Evolutionary conservation across 768 basidiomycete genomes (phyloP).

Genomic region (Mycena haematopus): DNA sequence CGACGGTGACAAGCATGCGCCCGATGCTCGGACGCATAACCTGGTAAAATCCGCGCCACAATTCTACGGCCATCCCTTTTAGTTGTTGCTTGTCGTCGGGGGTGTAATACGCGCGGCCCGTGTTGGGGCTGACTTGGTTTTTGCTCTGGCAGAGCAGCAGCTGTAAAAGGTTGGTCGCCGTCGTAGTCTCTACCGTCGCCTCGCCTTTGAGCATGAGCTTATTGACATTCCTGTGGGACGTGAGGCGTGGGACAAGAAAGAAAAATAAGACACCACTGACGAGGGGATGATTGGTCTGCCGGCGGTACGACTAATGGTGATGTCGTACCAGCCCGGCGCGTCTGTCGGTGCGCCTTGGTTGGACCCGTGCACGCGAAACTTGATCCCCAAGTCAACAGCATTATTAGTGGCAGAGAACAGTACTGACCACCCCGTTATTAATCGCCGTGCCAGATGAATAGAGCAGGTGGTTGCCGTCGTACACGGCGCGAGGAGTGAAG

Average conservation of each 20-base stretch:
- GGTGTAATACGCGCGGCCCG: slow-evolving; percentile 40
- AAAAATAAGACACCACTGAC: slow-evolving; percentile 29
- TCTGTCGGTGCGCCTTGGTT: slow-evolving; percentile 32
- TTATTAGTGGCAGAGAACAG: slow-evolving; percentile 15
- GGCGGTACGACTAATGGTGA: slow-evolving; percentile 37
- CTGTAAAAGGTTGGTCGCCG: slow-evolving; percentile 42
- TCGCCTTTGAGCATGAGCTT: slow-evolving; percentile 7
- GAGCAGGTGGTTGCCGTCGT: slow-evolving; percentile 40
- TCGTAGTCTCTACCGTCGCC: slow-evolving; percentile 31
- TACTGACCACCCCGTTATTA: slow-evolving; percentile 3
- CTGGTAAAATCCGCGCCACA: slow-evolving; percentile 46
- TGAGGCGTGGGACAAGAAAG: background rate
- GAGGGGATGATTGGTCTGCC: slow-evolving; percentile 37
- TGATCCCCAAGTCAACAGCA: slow-evolving; percentile 15
- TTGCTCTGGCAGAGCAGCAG: slow-evolving; percentile 42
- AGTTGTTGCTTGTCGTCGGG: slow-evolving; percentile 23
- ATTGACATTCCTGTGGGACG: slow-evolving; percentile 4
- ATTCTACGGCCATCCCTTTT: slow-evolving; percentile 32
- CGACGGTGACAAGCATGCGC: slow-evolving; percentile 41
- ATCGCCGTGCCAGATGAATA: slow-evolving; percentile 4
- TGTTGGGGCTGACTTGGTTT: slow-evolving; percentile 43
- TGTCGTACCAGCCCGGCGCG: slow-evolving; percentile 29
- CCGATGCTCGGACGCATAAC: slow-evolving; percentile 42
- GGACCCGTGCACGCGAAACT: slow-evolving; percentile 43
- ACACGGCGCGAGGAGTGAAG: slow-evolving; percentile 40